Conservation (phyloP, 75 land plant species). For the Pinus albicaulis region DNA sequence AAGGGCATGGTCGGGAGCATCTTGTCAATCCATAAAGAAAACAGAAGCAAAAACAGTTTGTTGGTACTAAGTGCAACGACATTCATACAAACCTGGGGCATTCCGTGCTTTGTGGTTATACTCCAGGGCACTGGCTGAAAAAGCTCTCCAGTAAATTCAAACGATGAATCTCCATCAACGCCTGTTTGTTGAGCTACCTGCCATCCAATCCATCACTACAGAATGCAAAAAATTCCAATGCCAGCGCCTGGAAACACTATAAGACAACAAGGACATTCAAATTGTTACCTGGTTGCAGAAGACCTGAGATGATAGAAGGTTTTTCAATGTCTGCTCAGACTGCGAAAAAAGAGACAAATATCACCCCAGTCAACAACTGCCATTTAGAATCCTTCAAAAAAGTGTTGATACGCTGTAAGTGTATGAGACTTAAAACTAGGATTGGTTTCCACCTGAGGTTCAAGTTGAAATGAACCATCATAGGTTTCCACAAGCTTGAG, state of each 20-base stretch:
- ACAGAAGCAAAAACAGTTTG: too few relatives aligned
- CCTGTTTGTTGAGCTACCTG: slow-evolving; percentile 22
- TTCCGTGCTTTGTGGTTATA: slow-evolving; percentile 40
- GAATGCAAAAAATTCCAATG: background rate
- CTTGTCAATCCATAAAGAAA: too few relatives aligned
- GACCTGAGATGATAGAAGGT: slow-evolving; percentile 22
- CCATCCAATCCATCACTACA: background rate
- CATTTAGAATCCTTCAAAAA: background rate
- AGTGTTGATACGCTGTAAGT: background rate
- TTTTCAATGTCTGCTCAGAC: slow-evolving; percentile 30
- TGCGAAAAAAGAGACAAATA: slow-evolving; percentile 12
- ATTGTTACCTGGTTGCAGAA: slow-evolving; percentile 31
- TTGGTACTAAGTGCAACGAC: background rate
- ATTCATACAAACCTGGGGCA: slow-evolving; percentile 33
- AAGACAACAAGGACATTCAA: background rate
- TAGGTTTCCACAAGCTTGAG: slow-evolving; percentile 32
- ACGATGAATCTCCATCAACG: background rate
- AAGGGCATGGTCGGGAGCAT: too few relatives aligned
- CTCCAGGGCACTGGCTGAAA: slow-evolving; percentile 59
- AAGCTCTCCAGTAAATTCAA: slow-evolving; percentile 39
- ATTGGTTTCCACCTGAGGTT: slow-evolving; percentile 23
- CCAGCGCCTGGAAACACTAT: background rate
- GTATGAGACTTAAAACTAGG: background rate
- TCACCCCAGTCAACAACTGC: background rate
- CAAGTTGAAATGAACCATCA: slow-evolving; percentile 36